A percentile compares a stretch with the other conserved stretches of the same genome.
phyloP scores from a whole-genome alignment of 2,329 filamentous ascomycete species.

The Diaporthe amygdali region DNA sequence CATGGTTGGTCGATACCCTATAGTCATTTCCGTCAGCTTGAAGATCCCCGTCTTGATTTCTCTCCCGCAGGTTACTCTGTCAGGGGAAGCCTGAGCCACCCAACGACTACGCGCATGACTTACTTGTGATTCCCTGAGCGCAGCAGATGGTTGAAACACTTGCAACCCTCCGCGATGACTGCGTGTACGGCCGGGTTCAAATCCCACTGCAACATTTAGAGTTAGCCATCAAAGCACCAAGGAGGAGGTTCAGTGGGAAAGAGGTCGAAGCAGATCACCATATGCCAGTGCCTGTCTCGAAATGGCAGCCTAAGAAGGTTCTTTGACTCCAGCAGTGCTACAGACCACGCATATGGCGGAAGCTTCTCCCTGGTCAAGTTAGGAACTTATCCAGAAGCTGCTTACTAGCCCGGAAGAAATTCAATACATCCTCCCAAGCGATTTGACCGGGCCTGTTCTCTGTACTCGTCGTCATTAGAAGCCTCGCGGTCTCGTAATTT shows the following conservation, averaged over 20 bases:
- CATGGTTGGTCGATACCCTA: background rate
- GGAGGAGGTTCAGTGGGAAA: no score
- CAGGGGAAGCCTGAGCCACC: background rate
- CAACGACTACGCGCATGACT: background rate
- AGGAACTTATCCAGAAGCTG: no score
- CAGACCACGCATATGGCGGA: no score
- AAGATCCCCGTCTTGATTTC: no score
- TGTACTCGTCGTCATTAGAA: background rate
- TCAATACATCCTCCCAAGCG: background rate
- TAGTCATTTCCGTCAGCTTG: background rate
- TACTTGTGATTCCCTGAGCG: background rate
- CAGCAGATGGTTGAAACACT: background rate
- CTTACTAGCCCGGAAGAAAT: background rate
- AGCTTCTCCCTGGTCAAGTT: no score
- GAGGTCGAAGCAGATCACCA: no score
- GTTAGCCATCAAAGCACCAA: no score
- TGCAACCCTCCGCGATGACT: background rate
- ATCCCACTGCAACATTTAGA: no score
- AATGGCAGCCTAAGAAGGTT: no score
- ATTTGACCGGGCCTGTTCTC: background rate
- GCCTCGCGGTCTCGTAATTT: background rate
- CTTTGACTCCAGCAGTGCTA: no score
- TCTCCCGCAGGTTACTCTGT: no score
- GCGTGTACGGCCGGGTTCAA: accelerated
- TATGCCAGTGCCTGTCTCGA: no score